Evolutionary conservation across 768 basidiomycete genomes (phyloP), one percentile per base, ranked within the genome.

Genomic region (Goffeauzyma gilvescens): DNA sequence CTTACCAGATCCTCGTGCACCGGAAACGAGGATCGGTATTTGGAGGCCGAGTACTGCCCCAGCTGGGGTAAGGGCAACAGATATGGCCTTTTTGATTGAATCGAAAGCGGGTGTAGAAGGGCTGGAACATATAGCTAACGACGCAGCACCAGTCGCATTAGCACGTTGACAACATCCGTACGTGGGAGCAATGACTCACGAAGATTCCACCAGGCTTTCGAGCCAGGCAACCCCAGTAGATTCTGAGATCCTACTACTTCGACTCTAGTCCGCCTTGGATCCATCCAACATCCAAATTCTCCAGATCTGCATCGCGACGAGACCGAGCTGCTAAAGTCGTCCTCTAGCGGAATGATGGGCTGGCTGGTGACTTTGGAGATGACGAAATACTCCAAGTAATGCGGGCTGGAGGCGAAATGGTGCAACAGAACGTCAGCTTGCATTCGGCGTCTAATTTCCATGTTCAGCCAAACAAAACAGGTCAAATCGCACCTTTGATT

Each of bases 241-340:
- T 79, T 73, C 52, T 85, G 83, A 6, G 82, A 54, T 0, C 90
- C 87, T 0, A 75, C 70, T 60, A 89, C 82, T 6, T 81, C 62
- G 54, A 95, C 73, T 41, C 75, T 75, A 15, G 90, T 90, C 6
- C 70, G 57, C 1, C 68, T 58, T 1, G 76, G 64, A 53, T 95
- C 83, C 15, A 93, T 69, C 72, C 81, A 81, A 54, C 80, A 89
- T 0, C 90, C 90, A 14, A 87, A 58, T 52, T 82, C 75, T 4
- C 80, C 81, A 13, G 75, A 73, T 32, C 60, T 44, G 18, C 71
- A 66, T 50, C 74, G 72, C 5, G 72, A 58, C 48, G 57, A 55
- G 10, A 45, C 10, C 5, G 57, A 52, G 32, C 50, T 59, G 28
- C 44, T 50, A 24, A 62, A 60, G 30, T 65, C 59, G n/a, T 57